phyloP scores from a whole-genome alignment of 148 eudicot species.

The Rhododendron vialii region DNA sequence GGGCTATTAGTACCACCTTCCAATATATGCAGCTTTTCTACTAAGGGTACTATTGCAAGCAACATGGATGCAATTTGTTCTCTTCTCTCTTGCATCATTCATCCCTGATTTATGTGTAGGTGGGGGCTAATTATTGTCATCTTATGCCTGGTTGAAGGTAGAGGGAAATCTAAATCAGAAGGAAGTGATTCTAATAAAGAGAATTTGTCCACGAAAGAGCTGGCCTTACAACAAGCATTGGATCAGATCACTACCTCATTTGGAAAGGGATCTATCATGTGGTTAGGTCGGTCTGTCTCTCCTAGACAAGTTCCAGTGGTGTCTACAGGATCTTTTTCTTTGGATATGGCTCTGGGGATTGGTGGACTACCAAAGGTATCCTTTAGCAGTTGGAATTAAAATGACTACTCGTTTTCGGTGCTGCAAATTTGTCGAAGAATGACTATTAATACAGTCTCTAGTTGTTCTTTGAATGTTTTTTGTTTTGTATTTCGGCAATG shows the following conservation, averaged over 20 bases:
- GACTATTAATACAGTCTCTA: neutral
- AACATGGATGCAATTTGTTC: neutral
- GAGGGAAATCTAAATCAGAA: constrained; percentile 62
- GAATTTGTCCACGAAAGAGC: constrained; percentile 66
- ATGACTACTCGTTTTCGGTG: neutral
- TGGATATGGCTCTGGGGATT: constrained; percentile 86
- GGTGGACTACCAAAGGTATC: constrained; percentile 96
- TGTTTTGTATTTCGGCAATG: neutral
- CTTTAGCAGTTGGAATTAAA: constrained; percentile 9
- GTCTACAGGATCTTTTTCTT: constrained; percentile 84
- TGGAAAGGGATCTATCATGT: constrained; percentile 97
- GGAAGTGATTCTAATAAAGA: constrained; percentile 84
- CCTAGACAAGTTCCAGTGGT: constrained; percentile 74
- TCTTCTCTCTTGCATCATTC: neutral
- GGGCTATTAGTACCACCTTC: constrained; percentile 23
- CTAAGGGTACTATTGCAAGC: constrained; percentile 26
- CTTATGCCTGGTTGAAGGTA: constrained; percentile 41
- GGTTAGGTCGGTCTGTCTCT: constrained; percentile 72
- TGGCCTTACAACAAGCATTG: constrained; percentile 75
- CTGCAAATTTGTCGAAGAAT: neutral
- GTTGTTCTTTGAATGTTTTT: neutral
- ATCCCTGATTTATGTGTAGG: neutral
- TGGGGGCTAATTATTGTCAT: neutral
- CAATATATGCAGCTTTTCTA: constrained; percentile 19
- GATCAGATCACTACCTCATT: constrained; percentile 81